Evolutionary conservation across 2,329 filamentous ascomycete species (phyloP).

Genomic region (Aspergillus unguis): DNA sequence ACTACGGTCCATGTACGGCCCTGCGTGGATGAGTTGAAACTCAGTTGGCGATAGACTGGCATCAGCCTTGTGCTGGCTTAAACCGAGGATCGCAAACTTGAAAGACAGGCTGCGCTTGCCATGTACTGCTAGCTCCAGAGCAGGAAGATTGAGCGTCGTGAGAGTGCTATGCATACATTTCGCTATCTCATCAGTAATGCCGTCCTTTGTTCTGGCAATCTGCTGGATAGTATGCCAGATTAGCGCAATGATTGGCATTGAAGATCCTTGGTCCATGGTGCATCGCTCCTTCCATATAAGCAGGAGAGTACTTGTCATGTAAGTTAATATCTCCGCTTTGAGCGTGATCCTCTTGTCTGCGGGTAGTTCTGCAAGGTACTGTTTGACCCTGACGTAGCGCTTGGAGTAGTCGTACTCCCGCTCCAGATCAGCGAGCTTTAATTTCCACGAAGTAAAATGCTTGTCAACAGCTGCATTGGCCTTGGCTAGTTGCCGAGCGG

Average conservation of each 20-base stretch:
- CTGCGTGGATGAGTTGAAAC: conserved; percentile 67
- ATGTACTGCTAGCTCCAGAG: conserved; percentile 14
- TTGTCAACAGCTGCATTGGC: not conserved
- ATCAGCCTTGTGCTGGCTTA: conserved; percentile 21
- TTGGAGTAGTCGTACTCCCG: not conserved
- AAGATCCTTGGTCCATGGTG: not conserved
- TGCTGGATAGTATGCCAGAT: conserved; percentile 39
- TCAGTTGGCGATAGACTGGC: conserved; percentile 47
- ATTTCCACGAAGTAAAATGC: conserved; percentile 5
- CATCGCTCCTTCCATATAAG: conserved; percentile 18
- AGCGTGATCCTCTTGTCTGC: conserved; percentile 31
- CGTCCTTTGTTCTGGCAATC: conserved; percentile 36
- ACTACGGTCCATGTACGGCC: conserved; percentile 71
- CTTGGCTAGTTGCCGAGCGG: not conserved
- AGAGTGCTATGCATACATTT: conserved; percentile 32
- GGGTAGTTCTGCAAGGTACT: conserved; percentile 1
- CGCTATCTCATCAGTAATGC: conserved; percentile 43
- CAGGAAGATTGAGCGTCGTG: conserved; percentile 32
- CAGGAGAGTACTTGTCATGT: conserved; percentile 25
- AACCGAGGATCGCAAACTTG: conserved; percentile 17
- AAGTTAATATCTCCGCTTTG: conserved; percentile 44
- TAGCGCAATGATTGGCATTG: conserved; percentile 6
- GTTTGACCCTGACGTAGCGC: conserved; percentile 6
- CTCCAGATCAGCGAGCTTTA: not conserved
- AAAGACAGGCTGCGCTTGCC: conserved; percentile 18